Base-by-base conservation (phyloP, 305 asterid genomes). In the Caryopteris hybrid region DNA sequence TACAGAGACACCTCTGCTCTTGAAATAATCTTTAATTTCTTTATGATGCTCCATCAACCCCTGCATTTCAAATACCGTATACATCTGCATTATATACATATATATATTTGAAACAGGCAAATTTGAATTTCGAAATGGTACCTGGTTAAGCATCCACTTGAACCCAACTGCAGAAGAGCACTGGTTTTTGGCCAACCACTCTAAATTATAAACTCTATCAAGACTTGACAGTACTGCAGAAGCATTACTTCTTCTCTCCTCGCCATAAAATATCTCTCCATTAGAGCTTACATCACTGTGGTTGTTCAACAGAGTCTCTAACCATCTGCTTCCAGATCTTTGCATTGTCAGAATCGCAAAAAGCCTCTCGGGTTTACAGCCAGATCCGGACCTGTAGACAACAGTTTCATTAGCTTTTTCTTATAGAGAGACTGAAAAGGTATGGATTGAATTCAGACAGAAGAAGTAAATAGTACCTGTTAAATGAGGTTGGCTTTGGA, bases 91-190 rank as follows among this genome's bases (percentile, higher is more conserved):
- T n/a, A n/a, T n/a, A n/a, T n/a, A n/a, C n/a, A n/a, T n/a, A n/a
- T n/a, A n/a, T n/a, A n/a, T n/a, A n/a, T n/a, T n/a, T n/a, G n/a
- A n/a, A n/a, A n/a, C n/a, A n/a, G n/a, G n/a, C n/a, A n/a, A n/a
- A n/a, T n/a, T n/a, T n/a, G n/a, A n/a, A 25, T 25, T 25, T 25
- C 4, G 4, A 25, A 4, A 25, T 1, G 31, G 4, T 67, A 88
- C 96, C 96, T 90, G 97, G 70, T 90, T 90, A 74, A 88, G 87
- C 97, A 90, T 90, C 97, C 96, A 90, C 75, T 90, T 86, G 83
- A 90, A 86, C 62, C 97, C 97, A 42, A 90, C 86, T 0, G 97
- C 88, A 61, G 92, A 86, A 1, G 89, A 86, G 71, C 97, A 90
- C 55, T 86, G 73, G 68, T 90, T 88, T 83, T 90, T 88, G 51